A percentile compares a stretch with the other conserved stretches of the same genome.
phyloP scores from a whole-genome alignment of 2,329 filamentous ascomycete species.

The Cytospora piceae region DNA sequence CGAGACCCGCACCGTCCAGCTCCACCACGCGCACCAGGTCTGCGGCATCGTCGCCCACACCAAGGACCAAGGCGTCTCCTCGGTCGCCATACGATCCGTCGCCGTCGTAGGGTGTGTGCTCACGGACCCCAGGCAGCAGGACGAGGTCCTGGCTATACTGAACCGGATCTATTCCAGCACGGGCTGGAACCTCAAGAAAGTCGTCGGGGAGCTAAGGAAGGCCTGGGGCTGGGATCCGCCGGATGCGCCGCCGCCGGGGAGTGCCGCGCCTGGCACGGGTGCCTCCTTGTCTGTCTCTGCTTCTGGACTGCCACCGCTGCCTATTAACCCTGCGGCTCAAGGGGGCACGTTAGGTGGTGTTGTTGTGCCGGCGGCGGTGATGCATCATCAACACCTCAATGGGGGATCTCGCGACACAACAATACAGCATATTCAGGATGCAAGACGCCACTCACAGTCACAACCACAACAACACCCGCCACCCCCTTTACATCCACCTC shows the following conservation, averaged over 20 bases:
- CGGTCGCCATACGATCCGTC: conserved; percentile 77
- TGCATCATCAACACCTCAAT: conserved; percentile 25
- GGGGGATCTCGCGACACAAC: conserved; percentile 4
- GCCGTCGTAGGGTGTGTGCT: conserved; percentile 78
- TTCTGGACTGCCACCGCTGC: conserved; percentile 6
- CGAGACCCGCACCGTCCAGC: conserved; percentile 71
- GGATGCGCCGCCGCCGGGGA: no score
- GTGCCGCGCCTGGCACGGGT: conserved; percentile 1
- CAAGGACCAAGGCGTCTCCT: conserved; percentile 78
- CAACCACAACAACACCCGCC: conserved; percentile 21
- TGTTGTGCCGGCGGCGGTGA: conserved; percentile 9
- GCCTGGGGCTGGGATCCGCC: conserved; percentile 73
- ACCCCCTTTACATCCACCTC: conserved; percentile 1
- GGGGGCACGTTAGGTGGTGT: neutral
- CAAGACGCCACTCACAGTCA: conserved; percentile 8
- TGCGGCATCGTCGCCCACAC: conserved; percentile 89
- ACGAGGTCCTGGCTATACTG: conserved; percentile 79
- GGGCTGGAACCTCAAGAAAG: conserved; percentile 74
- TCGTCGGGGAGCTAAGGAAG: conserved; percentile 73
- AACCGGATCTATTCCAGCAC: conserved; percentile 75
- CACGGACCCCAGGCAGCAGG: conserved; percentile 70
- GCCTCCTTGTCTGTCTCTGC: conserved; percentile 4
- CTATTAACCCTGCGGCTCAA: conserved; percentile 7
- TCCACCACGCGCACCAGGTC: conserved; percentile 79
- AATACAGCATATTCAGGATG: conserved; percentile 17